A percentile compares a stretch with the other conserved stretches of the same genome.
Evolutionary conservation across 1,284 basidiomycete species (phyloP).

Genomic region (Sanghuangporus weigelae): DNA sequence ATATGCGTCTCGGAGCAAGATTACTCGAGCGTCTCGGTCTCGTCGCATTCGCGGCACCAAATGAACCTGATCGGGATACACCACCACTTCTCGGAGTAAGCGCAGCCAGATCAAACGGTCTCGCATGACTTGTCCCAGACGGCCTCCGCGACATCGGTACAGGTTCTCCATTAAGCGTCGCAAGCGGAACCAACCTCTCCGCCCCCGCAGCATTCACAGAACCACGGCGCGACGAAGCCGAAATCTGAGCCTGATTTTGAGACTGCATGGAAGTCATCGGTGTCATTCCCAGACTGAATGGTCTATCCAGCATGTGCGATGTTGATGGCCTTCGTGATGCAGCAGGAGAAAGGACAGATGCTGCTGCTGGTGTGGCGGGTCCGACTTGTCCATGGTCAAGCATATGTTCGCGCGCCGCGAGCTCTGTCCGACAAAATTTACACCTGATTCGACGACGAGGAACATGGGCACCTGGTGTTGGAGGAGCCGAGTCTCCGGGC

Average conservation of each 20-base stretch:
- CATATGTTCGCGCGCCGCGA: conserved; percentile 88
- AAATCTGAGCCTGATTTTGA: not conserved
- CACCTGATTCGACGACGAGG: conserved; percentile 74
- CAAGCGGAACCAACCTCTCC: conserved; percentile 1
- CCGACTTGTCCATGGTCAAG: conserved; percentile 81
- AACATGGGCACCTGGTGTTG: conserved; percentile 41
- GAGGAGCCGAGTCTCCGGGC: conserved; percentile 55
- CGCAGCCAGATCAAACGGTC: not conserved
- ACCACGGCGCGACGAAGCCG: not conserved
- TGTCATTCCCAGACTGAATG: conserved; percentile 4
- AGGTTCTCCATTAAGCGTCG: conserved; percentile 14
- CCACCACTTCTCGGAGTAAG: not conserved
- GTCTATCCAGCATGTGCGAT: conserved; percentile 16
- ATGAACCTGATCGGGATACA: conserved; percentile 10
- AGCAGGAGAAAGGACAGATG: conserved; percentile 40
- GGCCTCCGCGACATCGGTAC: not conserved
- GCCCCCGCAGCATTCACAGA: not conserved
- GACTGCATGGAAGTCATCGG: too few relatives aligned
- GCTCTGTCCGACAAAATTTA: conserved; percentile 78
- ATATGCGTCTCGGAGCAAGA: not conserved
- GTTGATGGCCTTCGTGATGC: conserved; percentile 42
- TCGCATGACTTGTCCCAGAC: not conserved
- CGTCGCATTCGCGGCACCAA: not conserved
- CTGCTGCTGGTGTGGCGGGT: conserved; percentile 48
- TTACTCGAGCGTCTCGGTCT: conserved; percentile 6